Evolutionary conservation across 2,329 filamentous ascomycete species (phyloP), one percentile per base, ranked within the genome.

Genomic region (Coniochaeta hoffmannii): DNA sequence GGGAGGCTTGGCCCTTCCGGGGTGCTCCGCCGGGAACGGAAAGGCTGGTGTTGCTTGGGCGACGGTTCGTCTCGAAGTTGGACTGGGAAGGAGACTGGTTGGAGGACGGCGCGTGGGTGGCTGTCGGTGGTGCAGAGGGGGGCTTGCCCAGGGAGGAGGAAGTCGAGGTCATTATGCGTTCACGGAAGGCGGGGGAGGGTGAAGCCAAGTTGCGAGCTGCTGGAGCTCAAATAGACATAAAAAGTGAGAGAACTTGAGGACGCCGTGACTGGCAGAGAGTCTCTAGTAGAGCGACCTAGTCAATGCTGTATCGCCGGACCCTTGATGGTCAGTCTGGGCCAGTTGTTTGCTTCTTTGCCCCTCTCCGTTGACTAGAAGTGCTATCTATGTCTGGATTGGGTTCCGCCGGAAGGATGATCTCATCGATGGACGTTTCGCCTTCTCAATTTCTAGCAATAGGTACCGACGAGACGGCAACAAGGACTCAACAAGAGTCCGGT

Each of bases 1-100:
- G 88, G 54, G 81, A 77, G 46, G 76, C 77, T 73, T 97, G 93
- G 54, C 80, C 84, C 71, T 89, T 96, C 64, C 92, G 82, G 53
- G 89, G 83, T 50, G 81, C 69, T 7, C 75, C 64, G n/a, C n/a
- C n/a, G 50, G 70, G 56, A 36, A 66, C 57, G 14, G 66, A 67
- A 31, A 70, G 65, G 51, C 61, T 67, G 58, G 72, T 70, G 41
- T 69, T 69, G 24, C 75, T 71, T n/a, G 41, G 22, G 49, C 80
- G 78, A 28, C 80, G 78, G 58, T 69, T 72, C 17, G 74, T 73
- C 55, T 82, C 80, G 66, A 80, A 78, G 67, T 66, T 75, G 55
- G 76, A 67, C 6, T 73, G 69, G 34, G 75, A 62, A n/a, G 73
- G 70, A 30, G 74, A 67, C 36, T 73, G 64, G 60, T 75, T 72